Evolutionary conservation across 2,329 filamentous ascomycete genomes (phyloP).

Genomic region (Arthrobotrys sinensis): DNA sequence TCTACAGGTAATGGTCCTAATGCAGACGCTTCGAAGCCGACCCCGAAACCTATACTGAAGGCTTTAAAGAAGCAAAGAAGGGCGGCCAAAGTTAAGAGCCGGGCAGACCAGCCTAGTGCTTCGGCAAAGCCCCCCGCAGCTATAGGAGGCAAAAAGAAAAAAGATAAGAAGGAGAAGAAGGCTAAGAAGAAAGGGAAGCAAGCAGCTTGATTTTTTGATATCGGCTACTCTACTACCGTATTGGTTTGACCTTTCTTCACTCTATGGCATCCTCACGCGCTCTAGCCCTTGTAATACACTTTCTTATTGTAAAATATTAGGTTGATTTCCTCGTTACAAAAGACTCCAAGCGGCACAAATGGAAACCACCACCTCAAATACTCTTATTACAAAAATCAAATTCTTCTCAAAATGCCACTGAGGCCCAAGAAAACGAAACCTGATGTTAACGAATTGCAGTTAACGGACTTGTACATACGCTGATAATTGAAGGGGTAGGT

Average conservation of each 20-base stretch:
- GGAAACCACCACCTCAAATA: neutral
- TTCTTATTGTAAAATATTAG: slow-evolving; percentile 47
- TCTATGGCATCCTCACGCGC: neutral
- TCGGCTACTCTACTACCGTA: neutral
- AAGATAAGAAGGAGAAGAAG: slow-evolving; percentile 34
- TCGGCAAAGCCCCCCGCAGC: neutral
- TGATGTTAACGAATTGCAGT: neutral
- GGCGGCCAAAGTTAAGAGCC: slow-evolving; percentile 53
- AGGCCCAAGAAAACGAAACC: neutral
- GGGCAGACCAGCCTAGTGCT: slow-evolving; percentile 13
- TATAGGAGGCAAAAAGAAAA: slow-evolving; percentile 16
- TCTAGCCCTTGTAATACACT: slow-evolving; percentile 40
- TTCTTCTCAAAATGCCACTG: neutral
- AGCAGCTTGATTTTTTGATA: slow-evolving; percentile 19
- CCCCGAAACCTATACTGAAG: slow-evolving; percentile 17
- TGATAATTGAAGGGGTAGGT: slow-evolving; percentile 24
- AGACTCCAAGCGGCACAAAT: slow-evolving; percentile 2
- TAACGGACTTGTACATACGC: slow-evolving; percentile 1
- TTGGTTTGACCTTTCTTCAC: neutral
- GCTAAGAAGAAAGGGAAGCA: slow-evolving; percentile 39
- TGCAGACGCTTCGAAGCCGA: neutral
- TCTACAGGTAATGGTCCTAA: neutral
- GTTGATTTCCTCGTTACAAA: slow-evolving; percentile 18
- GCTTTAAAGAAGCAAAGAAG: slow-evolving; percentile 52
- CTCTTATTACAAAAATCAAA: neutral